Percentiles rank a stretch among this genome's conserved stretches.
These are phyloP conservation scores for Lenwebbia sp. DNA, from an alignment of 345 rosid species.

Conservation along the genomic window DNA sequence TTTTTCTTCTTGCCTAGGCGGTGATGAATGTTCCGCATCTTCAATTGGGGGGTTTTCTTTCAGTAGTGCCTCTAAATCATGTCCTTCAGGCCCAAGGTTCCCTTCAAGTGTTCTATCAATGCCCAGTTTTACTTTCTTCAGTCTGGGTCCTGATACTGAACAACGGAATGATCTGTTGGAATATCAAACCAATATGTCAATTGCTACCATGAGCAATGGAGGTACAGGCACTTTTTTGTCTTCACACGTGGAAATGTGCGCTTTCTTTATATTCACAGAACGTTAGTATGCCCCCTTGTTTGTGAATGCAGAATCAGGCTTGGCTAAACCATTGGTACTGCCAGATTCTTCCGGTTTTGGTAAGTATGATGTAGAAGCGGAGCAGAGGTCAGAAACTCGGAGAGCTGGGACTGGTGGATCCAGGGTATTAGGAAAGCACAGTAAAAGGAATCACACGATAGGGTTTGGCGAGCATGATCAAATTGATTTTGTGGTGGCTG, in stretches of 20 bases:
- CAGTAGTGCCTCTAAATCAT: constrained; percentile 28
- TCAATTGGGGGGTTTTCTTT: constrained; percentile 46
- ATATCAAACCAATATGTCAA: not conserved
- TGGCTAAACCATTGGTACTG: constrained; percentile 21
- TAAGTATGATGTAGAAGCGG: constrained; percentile 18
- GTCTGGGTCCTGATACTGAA: constrained; percentile 20
- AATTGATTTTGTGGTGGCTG: constrained; percentile 40
- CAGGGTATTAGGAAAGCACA: constrained; percentile 39
- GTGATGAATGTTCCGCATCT: constrained; percentile 8
- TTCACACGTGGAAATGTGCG: not conserved
- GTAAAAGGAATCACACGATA: constrained; percentile 57
- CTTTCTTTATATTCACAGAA: not conserved
- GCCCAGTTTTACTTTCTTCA: constrained; percentile 64
- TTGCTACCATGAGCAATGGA: constrained; percentile 12
- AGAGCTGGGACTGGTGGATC: constrained; percentile 19
- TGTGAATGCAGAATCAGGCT: constrained; percentile 19
- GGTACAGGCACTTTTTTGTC: constrained; percentile 17
- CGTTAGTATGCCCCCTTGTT: not conserved
- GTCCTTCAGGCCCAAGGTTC: constrained; percentile 5
- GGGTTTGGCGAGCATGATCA: constrained; percentile 63
- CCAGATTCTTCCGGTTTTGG: constrained; percentile 13
- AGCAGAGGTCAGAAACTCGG: constrained; percentile 20
- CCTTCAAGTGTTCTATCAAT: constrained; percentile 38
- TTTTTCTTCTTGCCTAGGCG: constrained; percentile 41
- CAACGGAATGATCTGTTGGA: constrained; percentile 2